These are phyloP conservation scores for Trichoderma afroharzianum DNA, from an alignment of 2,329 filamentous ascomycete species.

Conservation along the genomic window DNA sequence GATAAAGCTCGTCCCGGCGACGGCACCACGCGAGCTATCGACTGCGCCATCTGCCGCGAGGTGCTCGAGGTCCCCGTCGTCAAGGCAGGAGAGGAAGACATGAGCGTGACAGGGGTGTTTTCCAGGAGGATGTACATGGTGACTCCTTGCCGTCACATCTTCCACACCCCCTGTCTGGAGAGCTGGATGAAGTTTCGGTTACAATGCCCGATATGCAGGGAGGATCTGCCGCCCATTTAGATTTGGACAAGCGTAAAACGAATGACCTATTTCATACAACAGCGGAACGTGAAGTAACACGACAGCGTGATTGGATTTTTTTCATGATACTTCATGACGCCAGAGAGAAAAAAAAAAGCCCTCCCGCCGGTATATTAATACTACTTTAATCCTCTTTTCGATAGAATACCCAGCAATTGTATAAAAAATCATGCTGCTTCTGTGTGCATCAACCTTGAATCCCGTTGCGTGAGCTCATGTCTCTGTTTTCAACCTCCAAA, in stretches of 20 bases:
- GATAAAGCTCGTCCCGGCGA: slow-evolving; percentile 24
- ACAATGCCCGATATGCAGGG: slow-evolving; percentile 92
- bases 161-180: slow-evolving; percentile 87
- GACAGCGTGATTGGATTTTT: background rate
- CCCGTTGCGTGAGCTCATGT: background rate
- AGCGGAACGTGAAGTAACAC: background rate
- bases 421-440: background rate
- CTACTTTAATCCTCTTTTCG: background rate
- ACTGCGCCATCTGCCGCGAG: slow-evolving; percentile 95
- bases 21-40: slow-evolving; percentile 55
- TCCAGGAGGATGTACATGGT: slow-evolving; percentile 90
- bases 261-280: background rate
- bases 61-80: slow-evolving; percentile 85
- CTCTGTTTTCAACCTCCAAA: background rate
- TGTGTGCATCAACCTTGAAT: background rate
- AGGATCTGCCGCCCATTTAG: slow-evolving; percentile 79
- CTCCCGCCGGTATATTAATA: background rate
- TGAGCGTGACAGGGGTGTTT: slow-evolving; percentile 64
- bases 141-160: slow-evolving; percentile 93
- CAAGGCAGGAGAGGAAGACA: slow-evolving; percentile 51
- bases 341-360: background rate
- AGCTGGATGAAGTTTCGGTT: slow-evolving; percentile 93
- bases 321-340: no score
- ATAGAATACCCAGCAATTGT: background rate
- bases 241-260: slow-evolving; percentile 15